phyloP scores from a whole-genome alignment of 2,329 filamentous ascomycete genomes.

The Fusarium denticulatum region DNA sequence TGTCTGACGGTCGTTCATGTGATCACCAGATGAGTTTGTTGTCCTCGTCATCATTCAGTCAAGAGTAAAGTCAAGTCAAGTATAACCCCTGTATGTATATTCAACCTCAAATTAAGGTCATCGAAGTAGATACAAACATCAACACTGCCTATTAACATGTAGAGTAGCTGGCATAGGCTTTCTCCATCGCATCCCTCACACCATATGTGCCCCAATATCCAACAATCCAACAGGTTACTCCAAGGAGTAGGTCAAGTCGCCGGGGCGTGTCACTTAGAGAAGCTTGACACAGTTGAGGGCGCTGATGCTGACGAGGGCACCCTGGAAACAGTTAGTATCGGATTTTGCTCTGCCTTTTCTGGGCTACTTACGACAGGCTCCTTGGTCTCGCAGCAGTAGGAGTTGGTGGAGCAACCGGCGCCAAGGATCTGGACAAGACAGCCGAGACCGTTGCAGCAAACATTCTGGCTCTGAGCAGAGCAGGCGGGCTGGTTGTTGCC shows the following conservation, averaged over 20 bases:
- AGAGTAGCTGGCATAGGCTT: constrained; percentile 4
- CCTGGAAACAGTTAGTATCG: not conserved
- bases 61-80: not conserved
- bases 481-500: constrained; percentile 1
- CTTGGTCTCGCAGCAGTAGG: constrained; percentile 12
- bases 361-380: not conserved
- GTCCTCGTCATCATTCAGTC: too few species aligned
- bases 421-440: constrained; percentile 17
- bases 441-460: constrained; percentile 18
- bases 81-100: not conserved
- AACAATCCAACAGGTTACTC: not conserved
- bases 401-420: not conserved
- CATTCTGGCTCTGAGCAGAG: constrained; percentile 8
- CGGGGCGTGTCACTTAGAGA: not conserved
- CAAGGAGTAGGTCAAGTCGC: not conserved
- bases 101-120: not conserved
- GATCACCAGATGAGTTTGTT: not conserved
- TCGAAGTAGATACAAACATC: constrained; percentile 1
- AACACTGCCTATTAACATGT: not conserved
- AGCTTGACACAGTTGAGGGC: constrained; percentile 9
- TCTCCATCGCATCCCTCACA: not conserved
- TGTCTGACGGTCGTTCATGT: not conserved
- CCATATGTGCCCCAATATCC: not conserved
- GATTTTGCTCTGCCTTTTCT: accelerated
- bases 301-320: constrained; percentile 2